A percentile compares a stretch with the other conserved stretches of the same genome.
These are phyloP conservation scores for Diutina catenulata DNA, from an alignment of 1,139 yeast species.

Conservation along the genomic window DNA sequence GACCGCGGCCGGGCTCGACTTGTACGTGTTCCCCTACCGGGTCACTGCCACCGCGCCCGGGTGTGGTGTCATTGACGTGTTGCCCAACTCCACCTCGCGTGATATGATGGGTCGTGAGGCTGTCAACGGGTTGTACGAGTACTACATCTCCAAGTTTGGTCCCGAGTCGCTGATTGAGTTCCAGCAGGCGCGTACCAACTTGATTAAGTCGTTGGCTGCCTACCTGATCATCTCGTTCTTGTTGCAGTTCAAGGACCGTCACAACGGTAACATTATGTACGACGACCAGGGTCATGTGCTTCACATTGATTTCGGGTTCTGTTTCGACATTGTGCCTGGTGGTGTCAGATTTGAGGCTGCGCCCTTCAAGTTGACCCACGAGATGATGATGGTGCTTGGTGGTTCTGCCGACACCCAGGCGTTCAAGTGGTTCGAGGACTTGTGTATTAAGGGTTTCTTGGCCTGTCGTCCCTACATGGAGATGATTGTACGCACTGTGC, in stretches of 20 bases:
- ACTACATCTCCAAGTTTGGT: constrained; percentile 85
- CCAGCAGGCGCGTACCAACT: constrained; percentile 84
- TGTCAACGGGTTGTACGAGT: constrained; percentile 91
- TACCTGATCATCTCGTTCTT: constrained; percentile 88
- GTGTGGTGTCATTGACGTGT: constrained; percentile 95
- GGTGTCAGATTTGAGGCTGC: constrained; percentile 97
- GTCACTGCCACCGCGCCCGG: constrained; percentile 99
- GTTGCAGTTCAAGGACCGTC: constrained; percentile 93
- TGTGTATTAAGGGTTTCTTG: constrained; percentile 85
- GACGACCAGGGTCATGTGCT: constrained; percentile 90
- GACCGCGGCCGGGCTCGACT: constrained; percentile 77
- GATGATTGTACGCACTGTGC: constrained; percentile 71
- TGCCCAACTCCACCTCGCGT: constrained; percentile 89
- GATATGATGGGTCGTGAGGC: constrained; percentile 99
- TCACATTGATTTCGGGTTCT: constrained; percentile 97
- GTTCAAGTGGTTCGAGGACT: constrained; percentile 86
- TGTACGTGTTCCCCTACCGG: constrained; percentile 84
- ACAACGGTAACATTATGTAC: constrained; percentile 97
- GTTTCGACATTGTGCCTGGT: constrained; percentile 98
- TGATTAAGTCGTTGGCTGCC: constrained; percentile 90
- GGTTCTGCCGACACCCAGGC: constrained; percentile 80
- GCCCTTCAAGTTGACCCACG: constrained; percentile 92
- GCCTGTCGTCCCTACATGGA: constrained; percentile 88
- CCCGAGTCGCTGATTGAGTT: constrained; percentile 83
- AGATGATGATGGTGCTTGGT: constrained; percentile 93